phyloP scores from a whole-genome alignment of 2,329 filamentous ascomycete genomes.

The Colletotrichum liriopes region DNA sequence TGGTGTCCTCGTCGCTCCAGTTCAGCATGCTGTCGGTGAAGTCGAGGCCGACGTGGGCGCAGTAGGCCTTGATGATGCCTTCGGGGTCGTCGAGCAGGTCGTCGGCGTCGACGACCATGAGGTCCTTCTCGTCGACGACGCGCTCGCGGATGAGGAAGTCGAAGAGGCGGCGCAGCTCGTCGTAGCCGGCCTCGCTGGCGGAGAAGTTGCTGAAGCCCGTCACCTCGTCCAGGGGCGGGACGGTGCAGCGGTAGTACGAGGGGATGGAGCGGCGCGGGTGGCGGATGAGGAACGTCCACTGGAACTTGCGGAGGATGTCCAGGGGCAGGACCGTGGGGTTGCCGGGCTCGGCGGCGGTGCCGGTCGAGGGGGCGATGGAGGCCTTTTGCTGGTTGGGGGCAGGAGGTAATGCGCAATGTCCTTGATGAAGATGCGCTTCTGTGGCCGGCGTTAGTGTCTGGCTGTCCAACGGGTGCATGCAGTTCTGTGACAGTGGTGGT shows the following conservation, averaged over 20 bases:
- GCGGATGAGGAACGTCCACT: conserved; percentile 97
- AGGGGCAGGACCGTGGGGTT: conserved; percentile 91
- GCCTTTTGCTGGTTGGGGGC: conserved; percentile 78
- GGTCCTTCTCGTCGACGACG: conserved; percentile 79
- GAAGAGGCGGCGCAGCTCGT: conserved; percentile 88
- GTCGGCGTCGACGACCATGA: conserved; percentile 94
- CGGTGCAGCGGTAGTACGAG: conserved; percentile 94
- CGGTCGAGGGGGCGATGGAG: conserved; percentile 84
- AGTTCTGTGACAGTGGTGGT: neutral
- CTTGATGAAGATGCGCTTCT: conserved; percentile 98
- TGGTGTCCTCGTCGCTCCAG: conserved; percentile 85
- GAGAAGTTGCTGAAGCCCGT: conserved; percentile 92
- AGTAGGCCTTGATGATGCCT: conserved; percentile 83
- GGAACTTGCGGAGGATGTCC: conserved; percentile 82
- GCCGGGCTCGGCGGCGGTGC: conserved; percentile 73
- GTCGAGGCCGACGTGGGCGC: conserved; percentile 83
- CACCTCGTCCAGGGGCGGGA: conserved; percentile 85
- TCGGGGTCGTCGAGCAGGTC: conserved; percentile 91
- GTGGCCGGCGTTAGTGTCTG: conserved; percentile 41
- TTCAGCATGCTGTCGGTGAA: conserved; percentile 85
- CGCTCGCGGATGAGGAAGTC: conserved; percentile 82
- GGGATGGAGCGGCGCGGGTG: conserved; percentile 94
- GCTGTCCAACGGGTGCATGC: neutral
- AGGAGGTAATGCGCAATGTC: conserved; percentile 96
- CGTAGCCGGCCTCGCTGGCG: conserved; percentile 90